Conservation (phyloP, 495 filamentous ascomycete species). For the Elaphomyces granulatus region DNA sequence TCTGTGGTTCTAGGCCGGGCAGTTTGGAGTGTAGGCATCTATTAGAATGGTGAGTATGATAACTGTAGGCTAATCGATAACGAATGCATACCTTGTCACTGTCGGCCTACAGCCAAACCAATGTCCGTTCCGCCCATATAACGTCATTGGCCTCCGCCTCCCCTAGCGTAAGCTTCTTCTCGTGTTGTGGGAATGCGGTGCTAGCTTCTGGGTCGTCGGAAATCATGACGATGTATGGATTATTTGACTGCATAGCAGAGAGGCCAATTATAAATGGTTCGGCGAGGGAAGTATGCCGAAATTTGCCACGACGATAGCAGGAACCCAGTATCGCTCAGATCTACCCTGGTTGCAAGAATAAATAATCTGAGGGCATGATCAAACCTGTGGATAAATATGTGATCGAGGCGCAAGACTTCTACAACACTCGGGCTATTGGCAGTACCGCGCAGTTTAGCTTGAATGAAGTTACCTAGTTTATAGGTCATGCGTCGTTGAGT, state of each 20-base stretch:
- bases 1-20: too few relatives aligned
- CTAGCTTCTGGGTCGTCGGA: neutral
- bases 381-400: neutral
- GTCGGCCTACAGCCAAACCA: neutral
- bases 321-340: neutral
- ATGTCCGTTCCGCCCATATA: neutral
- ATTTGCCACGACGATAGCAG: neutral
- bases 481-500: neutral
- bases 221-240: neutral
- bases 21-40: too few relatives aligned
- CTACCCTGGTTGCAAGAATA: neutral
- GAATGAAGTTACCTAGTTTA: neutral
- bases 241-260: neutral
- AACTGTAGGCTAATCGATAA: too few relatives aligned
- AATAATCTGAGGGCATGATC: neutral
- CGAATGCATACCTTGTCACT: neutral
- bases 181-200: neutral
- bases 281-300: neutral
- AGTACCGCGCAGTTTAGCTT: neutral
- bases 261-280: neutral
- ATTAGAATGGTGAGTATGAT: too few relatives aligned
- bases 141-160: neutral
- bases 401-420: neutral
- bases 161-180: neutral
- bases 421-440: neutral